Evolutionary conservation across 306 rosid genomes (phyloP), one percentile per base, ranked within the genome.

Genomic region (Citrullus mucosospermus): DNA sequence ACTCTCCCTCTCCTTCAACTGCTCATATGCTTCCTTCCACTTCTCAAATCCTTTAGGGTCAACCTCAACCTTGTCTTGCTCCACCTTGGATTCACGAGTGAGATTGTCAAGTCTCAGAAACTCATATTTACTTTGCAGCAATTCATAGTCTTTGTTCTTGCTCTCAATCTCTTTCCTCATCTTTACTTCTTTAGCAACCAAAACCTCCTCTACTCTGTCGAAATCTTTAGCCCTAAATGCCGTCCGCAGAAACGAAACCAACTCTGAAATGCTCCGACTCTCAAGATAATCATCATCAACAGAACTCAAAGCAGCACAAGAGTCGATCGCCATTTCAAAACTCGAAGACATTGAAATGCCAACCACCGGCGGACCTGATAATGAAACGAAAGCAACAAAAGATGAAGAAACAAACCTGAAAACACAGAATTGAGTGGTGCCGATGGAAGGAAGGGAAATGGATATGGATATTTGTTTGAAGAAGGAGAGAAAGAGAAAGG

Each of bases 171-270:
- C 79, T 1, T 54, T 77, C n/a, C 70, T 56, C 51, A 80, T n/a
- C 14, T 68, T 62, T 1, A 34, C 54, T 75, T 81, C 86, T 55
- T 78, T 68, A 4, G 46, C 77, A 2, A 80, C 60, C 63, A 85
- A 22, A 67, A 50, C 57, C 78, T 75, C 81, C 71, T 70, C 83
- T 4, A 76, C 84, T 1, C n/a, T 61, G 36, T 83, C 83, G 4
- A 83, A 83, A 6, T 28, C 79, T 1, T 9, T 15, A 0, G 17
- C 14, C 32, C 71, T 32, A 38, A 75, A 82, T 6, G 83, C 81
- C 3, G 30, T 67, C 39, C 83, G 53, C 12, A 83, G 28, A 6
- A 9, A 57, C 8, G 81, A 34, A 44, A 85, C 54, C 56, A 85
- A 9, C 41, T 83, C 77, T 2, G 86, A 83, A 39, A 85, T 77